Conservation (phyloP, 805 yeast species). For the Nakazawaea wyomingensis region DNA sequence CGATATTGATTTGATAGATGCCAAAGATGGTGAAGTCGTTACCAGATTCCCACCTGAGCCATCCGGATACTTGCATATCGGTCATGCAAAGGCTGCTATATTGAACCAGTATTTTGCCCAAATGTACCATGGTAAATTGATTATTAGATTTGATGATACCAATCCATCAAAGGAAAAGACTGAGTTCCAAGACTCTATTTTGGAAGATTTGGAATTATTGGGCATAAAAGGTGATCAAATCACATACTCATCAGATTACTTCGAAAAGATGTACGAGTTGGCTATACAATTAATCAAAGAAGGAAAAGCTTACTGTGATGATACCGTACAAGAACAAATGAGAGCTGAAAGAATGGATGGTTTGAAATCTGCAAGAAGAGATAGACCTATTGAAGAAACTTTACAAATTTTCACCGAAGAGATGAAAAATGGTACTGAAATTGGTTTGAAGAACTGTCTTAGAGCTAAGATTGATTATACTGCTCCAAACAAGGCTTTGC, state of each 20-base stretch:
- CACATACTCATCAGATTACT: slow-evolving; percentile 92
- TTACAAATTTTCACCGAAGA: slow-evolving; percentile 79
- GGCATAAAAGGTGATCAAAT: slow-evolving; percentile 90
- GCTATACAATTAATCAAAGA: slow-evolving; percentile 87
- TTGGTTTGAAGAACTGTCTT: slow-evolving; percentile 85
- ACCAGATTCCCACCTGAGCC: slow-evolving; percentile 99
- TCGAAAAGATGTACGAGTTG: slow-evolving; percentile 82
- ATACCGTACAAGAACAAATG: slow-evolving; percentile 91
- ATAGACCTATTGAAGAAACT: slow-evolving; percentile 89
- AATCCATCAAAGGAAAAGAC: slow-evolving; percentile 95
- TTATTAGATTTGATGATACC: slow-evolving; percentile 96
- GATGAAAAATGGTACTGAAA: slow-evolving; percentile 92
- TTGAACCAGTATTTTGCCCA: slow-evolving; percentile 96
- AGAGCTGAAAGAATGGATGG: slow-evolving; percentile 99
- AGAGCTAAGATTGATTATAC: slow-evolving; percentile 95
- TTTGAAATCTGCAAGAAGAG: slow-evolving; percentile 86
- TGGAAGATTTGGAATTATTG: slow-evolving; percentile 84
- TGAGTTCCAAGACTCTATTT: slow-evolving; percentile 90
- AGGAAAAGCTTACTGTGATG: slow-evolving; percentile 97
- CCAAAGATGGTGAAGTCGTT: slow-evolving; percentile 90
- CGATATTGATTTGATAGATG: slow-evolving; percentile 89
- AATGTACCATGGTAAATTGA: slow-evolving; percentile 91
- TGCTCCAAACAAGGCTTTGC: slow-evolving; percentile 86
- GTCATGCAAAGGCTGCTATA: slow-evolving; percentile 98
- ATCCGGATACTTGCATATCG: slow-evolving; percentile 97